These are phyloP conservation scores for Trebouxiophyceae sp. DNA, from an alignment of 163 green algal genomes.

Conservation along the genomic window DNA sequence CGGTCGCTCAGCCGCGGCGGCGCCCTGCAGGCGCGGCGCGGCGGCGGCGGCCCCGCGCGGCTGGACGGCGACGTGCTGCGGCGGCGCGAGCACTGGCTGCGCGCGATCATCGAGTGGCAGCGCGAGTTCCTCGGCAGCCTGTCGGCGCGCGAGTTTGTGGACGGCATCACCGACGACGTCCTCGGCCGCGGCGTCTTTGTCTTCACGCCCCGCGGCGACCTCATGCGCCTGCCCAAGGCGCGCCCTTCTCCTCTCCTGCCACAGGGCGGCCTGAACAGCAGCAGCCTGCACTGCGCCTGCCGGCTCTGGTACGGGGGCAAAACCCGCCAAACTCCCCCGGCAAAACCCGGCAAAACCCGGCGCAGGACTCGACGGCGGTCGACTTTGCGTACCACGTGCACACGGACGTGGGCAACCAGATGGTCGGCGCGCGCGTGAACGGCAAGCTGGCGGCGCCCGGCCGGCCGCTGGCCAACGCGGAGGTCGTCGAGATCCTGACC, in stretches of 20 bases:
- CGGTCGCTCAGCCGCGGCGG: too few relatives aligned
- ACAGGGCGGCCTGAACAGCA: too few relatives aligned
- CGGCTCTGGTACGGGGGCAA: too few relatives aligned
- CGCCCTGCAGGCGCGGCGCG: too few relatives aligned
- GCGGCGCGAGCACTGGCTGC: conserved; percentile 64
- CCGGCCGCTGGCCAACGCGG: conserved; percentile 58
- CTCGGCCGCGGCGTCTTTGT: conserved; percentile 65
- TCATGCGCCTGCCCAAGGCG: conserved; percentile 70
- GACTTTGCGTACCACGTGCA: conserved; percentile 90
- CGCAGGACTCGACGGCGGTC: conserved; percentile 66
- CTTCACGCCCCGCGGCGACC: conserved; percentile 70
- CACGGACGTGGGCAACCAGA: conserved; percentile 69
- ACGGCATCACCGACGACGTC: conserved; percentile 75
- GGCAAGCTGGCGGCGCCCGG: conserved; percentile 43
- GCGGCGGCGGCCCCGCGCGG: too few relatives aligned
- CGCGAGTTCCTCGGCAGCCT: conserved; percentile 60
- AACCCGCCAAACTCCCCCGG: too few relatives aligned
- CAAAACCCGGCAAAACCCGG: too few relatives aligned
- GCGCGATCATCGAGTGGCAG: conserved; percentile 69
- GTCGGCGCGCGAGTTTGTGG: conserved; percentile 75
- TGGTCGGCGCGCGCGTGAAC: conserved; percentile 66
- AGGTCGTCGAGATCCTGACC: conserved; percentile 71
- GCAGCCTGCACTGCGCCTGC: too few relatives aligned
- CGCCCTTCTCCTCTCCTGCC: too few relatives aligned
- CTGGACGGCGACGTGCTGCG: conserved; percentile 15